These are phyloP conservation scores for Zymoseptoria pseudotritici DNA, from an alignment of 2,329 filamentous ascomycete species.

Conservation along the genomic window DNA sequence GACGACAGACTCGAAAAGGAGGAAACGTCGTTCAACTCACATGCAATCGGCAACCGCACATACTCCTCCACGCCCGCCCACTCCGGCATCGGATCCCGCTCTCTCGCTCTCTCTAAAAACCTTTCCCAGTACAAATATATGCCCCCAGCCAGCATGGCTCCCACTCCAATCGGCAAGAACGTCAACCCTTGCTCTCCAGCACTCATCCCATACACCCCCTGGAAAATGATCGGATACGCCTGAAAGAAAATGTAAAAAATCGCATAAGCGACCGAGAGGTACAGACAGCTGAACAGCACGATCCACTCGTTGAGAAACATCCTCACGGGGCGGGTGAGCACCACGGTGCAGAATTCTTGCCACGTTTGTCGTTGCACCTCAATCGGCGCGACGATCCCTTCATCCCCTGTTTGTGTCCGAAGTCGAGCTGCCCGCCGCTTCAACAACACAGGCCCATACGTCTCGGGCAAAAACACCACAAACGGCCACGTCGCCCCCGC, in stretches of 20 bases:
- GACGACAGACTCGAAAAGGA: too few relatives aligned
- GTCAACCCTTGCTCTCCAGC: constrained; percentile 58
- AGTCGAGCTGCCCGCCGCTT: constrained; percentile 15
- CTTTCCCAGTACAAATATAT: constrained; percentile 61
- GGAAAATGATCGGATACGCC: constrained; percentile 63
- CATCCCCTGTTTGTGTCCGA: constrained; percentile 44
- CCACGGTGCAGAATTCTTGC: constrained; percentile 57
- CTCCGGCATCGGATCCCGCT: constrained; percentile 31
- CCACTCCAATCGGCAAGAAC: constrained; percentile 62
- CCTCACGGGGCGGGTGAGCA: constrained; percentile 61
- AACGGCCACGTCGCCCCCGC: constrained; percentile 55
- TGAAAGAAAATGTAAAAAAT: constrained; percentile 70
- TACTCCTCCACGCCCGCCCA: constrained; percentile 61
- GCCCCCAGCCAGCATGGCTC: constrained; percentile 51
- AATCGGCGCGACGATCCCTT: constrained; percentile 50
- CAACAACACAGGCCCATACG: constrained; percentile 40
- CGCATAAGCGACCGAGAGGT: constrained; percentile 56
- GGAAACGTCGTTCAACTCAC: constrained; percentile 19
- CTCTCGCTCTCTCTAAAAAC: constrained; percentile 48
- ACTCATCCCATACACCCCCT: constrained; percentile 53
- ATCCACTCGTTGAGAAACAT: constrained; percentile 72
- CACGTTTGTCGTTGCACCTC: constrained; percentile 54
- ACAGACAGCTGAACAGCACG: constrained; percentile 63
- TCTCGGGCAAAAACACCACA: constrained; percentile 53
- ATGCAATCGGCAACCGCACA: constrained; percentile 63